These are phyloP conservation scores for Curvularia hawaiiensis DNA, from an alignment of 2,329 filamentous ascomycete genomes.

Conservation along the genomic window DNA sequence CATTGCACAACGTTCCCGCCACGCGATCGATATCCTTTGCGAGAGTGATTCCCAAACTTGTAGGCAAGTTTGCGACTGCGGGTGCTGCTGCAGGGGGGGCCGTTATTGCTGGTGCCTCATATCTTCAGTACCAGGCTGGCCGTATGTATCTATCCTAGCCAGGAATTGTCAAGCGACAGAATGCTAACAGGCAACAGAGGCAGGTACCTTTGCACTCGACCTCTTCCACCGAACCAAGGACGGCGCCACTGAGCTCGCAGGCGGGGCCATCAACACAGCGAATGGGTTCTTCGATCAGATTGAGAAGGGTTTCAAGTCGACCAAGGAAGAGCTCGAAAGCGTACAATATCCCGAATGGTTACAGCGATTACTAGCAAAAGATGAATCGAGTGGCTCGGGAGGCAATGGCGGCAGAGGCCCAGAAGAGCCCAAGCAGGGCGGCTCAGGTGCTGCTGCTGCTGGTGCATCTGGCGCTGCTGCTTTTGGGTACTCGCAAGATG, in stretches of 20 bases:
- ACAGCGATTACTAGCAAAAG: conserved; percentile 66
- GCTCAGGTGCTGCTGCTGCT: conserved; percentile 63
- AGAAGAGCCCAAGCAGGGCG: conserved; percentile 59
- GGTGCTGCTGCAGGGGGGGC: conserved; percentile 92
- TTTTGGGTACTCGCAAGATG: conserved; percentile 75
- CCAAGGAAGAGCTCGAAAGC: conserved; percentile 77
- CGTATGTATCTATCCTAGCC: conserved; percentile 60
- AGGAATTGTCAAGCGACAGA: neutral
- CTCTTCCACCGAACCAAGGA: conserved; percentile 75
- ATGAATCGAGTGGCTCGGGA: conserved; percentile 47
- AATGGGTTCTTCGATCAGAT: conserved; percentile 80
- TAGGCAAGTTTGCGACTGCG: conserved; percentile 85
- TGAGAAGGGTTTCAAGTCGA: conserved; percentile 78
- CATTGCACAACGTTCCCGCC: conserved; percentile 78
- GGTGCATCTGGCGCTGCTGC: conserved; percentile 75
- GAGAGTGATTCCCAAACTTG: conserved; percentile 78
- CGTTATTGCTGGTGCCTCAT: conserved; percentile 84
- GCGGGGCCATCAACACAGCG: conserved; percentile 71
- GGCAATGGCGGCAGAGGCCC: conserved; percentile 49
- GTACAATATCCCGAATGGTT: conserved; percentile 77
- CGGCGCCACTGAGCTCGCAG: conserved; percentile 70
- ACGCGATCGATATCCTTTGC: conserved; percentile 70
- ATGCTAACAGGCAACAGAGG: conserved; percentile 61
- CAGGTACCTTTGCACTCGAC: conserved; percentile 77
- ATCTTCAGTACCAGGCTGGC: conserved; percentile 93